phyloP scores from a whole-genome alignment of 805 yeast species.

The Debaryomyces hansenii region DNA sequence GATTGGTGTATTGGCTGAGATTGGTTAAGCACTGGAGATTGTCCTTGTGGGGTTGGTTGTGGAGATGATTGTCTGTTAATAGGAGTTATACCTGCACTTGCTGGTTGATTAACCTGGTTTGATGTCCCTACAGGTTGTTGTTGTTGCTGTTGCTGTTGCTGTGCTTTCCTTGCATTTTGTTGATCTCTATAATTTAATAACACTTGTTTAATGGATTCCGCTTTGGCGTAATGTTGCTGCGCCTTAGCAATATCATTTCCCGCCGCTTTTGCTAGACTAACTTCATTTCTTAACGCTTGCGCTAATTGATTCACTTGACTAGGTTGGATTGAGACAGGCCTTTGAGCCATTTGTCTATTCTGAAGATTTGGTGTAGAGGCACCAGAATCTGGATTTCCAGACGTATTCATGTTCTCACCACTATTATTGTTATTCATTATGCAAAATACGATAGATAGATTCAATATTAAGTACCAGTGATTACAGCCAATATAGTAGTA shows the following conservation, averaged over 20 bases:
- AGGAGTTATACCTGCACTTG: neutral
- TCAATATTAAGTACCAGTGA: neutral
- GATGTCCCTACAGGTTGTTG: conserved; percentile 13
- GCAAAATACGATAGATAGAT: neutral
- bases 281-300: conserved; percentile 57
- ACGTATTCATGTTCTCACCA: conserved; percentile 2
- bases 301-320: conserved; percentile 59
- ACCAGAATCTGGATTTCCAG: neutral
- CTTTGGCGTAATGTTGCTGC: conserved; percentile 59
- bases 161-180: conserved; percentile 32
- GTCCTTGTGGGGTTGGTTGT: conserved; percentile 2
- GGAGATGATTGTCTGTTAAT: neutral
- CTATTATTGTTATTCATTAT: neutral
- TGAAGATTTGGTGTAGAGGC: conserved; percentile 3
- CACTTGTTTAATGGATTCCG: conserved; percentile 62
- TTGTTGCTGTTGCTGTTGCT: conserved; percentile 21
- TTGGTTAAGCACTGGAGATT: conserved; percentile 3
- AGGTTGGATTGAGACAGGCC: conserved; percentile 40
- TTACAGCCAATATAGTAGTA: neutral
- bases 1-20: conserved; percentile 3
- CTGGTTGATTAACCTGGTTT: neutral
- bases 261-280: conserved; percentile 60
- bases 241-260: conserved; percentile 63
- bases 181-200: conserved; percentile 56
- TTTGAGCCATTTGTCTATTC: conserved; percentile 9